Base-by-base conservation (phyloP, 2,329 filamentous ascomycete species). In the Blastomyces emzantsi region DNA sequence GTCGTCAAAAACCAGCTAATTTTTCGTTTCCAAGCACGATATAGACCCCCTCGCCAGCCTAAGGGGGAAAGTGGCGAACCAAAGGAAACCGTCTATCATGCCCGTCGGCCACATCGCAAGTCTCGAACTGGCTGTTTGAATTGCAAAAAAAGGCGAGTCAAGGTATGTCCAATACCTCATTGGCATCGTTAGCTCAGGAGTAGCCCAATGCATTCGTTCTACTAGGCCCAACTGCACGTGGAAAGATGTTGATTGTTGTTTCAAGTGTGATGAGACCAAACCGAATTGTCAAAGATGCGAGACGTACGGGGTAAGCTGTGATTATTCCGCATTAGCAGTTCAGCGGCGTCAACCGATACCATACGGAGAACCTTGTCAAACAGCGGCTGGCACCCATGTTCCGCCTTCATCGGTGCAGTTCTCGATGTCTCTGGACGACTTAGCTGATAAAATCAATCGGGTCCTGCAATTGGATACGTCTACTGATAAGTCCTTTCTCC, bases 61-160 rank as follows among this genome's bases (percentile, higher is more conserved):
- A 25, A 30, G 36, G 57, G 15, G 33, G 49, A 45, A 51, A 33
- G 25, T 19, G 49, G 11, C 22, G 33, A 61, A 43, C n/a, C 61
- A 39, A 43, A 61, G 9, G 69, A 68, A 15, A 65, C 61, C 30
- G 63, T 67, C 49, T 74, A 69, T 62, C 72, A 73, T 63, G 39
- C 73, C 45, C 72, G 73, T 22, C 69, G 69, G 39, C 45, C 72
- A 1, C 74, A 76, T 68, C 73, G 70, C 51, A 75, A 75, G 66
- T 76, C 73, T 55, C 70, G 73, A 22, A 67, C 65, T 33, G 73
- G 74, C 15, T 76, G 74, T 62, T 63, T 64, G 51, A 71, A 69
- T 54, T 76, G 73, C 65, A 76, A 75, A 65, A 69, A 69, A 41
- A 68, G 74, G 43, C 66, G 71, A 66, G 70, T 76, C 52, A 76